Base-by-base conservation (phyloP, 2,329 filamentous ascomycete genomes). In the Simplicillium sp. region DNA sequence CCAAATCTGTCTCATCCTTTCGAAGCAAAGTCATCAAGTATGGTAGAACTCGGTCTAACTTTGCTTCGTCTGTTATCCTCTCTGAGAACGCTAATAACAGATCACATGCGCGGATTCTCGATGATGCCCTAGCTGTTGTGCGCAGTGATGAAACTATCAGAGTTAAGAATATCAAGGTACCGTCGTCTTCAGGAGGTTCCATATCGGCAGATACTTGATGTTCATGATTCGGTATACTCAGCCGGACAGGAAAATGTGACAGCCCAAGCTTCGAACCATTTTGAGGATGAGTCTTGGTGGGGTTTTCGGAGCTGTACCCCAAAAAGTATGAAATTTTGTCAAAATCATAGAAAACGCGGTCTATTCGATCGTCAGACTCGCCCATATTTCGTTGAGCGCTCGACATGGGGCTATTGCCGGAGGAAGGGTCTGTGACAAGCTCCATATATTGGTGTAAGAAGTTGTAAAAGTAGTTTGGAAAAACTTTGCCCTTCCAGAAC, bases 381-480 rank as follows among this genome's bases (percentile, higher is more conserved):
- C 84, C 84, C 39, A 89, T 70, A 53, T 89, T 94, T 48, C 76
- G 79, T 29, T 54, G 48, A 11, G 77, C 72, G 1, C 83, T 77
- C 9, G 82, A 82, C 34, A 87, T 73, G 11, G 81, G 75, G 39
- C 76, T 80, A 48, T 84, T 82, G 1, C 87, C 87, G 1, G 87
- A 86, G 0, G 84, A 86, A 0, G 89, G 84, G 57, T 97, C 88
- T 4, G 92, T 97, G 46, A 98, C 86, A 41, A 94, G 75, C 50
- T 87, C 86, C 87, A 98, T 96, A 57, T 98, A 95, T 54, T 96
- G 89, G 57, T 98, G 92, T 28, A 98, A 70, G 56, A 98, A 97
- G 56, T 80, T 94, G 68, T 96, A 97, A 54, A 98, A 98, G 62
- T 98, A 98, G 43, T 86, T 79, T 0, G 92, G 94, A 48, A 98